Conservation (phyloP, 2,329 filamentous ascomycete species). For the Beauveria australis region DNA sequence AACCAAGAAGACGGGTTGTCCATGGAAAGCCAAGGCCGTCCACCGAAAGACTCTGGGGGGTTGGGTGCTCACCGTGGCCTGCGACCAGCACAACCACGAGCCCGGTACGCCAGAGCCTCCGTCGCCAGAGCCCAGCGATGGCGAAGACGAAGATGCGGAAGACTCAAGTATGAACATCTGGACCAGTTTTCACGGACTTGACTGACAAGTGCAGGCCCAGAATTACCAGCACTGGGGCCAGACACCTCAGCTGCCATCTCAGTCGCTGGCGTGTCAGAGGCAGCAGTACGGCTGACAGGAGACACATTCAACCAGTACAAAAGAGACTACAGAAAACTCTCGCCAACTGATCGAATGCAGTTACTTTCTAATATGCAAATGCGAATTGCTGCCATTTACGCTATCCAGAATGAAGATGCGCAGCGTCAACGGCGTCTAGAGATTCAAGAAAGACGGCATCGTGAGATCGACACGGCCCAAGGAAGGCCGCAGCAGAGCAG, state of each 20-base stretch:
- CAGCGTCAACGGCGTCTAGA: conserved; percentile 32
- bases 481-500: conserved; percentile 16
- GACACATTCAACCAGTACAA: conserved; percentile 38
- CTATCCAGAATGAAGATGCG: conserved; percentile 35
- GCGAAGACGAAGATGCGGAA: conserved; percentile 25
- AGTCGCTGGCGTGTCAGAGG: conserved; percentile 31
- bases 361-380: conserved; percentile 33
- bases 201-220: conserved; percentile 6
- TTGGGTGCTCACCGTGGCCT: conserved; percentile 36
- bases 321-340: conserved; percentile 34
- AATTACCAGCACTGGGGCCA: conserved; percentile 9
- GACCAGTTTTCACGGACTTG: neutral
- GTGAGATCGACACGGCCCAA: conserved; percentile 28
- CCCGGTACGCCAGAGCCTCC: conserved; percentile 35
- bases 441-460: conserved; percentile 29
- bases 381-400: conserved; percentile 35
- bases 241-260: conserved; percentile 24
- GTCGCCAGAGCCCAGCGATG: conserved; percentile 24
- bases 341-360: conserved; percentile 30
- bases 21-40: conserved; percentile 38
- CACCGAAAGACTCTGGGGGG: conserved; percentile 34
- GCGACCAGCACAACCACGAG: conserved; percentile 37
- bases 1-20: conserved; percentile 38
- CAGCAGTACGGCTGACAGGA: conserved; percentile 31
- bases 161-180: conserved; percentile 16